phyloP scores from a whole-genome alignment of 805 yeast genomes.

The Kockiozyma suomiensis region DNA sequence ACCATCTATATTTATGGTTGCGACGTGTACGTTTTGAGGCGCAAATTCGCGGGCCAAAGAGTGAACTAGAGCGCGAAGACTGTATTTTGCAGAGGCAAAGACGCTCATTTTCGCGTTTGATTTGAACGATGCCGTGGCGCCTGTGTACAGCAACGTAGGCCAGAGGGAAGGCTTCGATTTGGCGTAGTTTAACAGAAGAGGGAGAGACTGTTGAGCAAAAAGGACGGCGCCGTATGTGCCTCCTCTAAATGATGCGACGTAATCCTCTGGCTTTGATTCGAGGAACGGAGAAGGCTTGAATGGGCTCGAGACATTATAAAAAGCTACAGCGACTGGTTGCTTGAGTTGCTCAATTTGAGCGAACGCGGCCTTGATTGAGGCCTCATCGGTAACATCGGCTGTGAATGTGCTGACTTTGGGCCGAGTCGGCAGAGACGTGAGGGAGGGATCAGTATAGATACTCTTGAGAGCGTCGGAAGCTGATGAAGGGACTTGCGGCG shows the following conservation, averaged over 20 bases:
- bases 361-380: slow-evolving; percentile 8
- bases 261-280: slow-evolving; percentile 12
- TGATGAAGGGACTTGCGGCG: slow-evolving; percentile 1
- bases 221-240: slow-evolving; percentile 15
- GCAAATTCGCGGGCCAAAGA: slow-evolving; percentile 25
- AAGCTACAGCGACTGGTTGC: slow-evolving; percentile 23
- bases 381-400: slow-evolving; percentile 20
- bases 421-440: background rate
- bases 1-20: slow-evolving; percentile 26
- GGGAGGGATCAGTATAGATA: slow-evolving; percentile 3
- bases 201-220: slow-evolving; percentile 20
- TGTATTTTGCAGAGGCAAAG: slow-evolving; percentile 27
- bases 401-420: slow-evolving; percentile 13
- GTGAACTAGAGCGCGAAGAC: slow-evolving; percentile 24
- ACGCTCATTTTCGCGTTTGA: slow-evolving; percentile 26
- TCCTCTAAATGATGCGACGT: slow-evolving; percentile 10
- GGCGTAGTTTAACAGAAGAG: slow-evolving; percentile 15
- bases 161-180: background rate
- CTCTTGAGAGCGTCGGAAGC: background rate
- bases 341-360: slow-evolving; percentile 4
- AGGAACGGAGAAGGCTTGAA: slow-evolving; percentile 21
- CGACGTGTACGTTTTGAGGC: slow-evolving; percentile 30
- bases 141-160: slow-evolving; percentile 28
- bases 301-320: slow-evolving; percentile 27
- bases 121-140: slow-evolving; percentile 32